Base-by-base conservation (phyloP, 78 protist species). In the Cyanophora paradoxa region DNA sequence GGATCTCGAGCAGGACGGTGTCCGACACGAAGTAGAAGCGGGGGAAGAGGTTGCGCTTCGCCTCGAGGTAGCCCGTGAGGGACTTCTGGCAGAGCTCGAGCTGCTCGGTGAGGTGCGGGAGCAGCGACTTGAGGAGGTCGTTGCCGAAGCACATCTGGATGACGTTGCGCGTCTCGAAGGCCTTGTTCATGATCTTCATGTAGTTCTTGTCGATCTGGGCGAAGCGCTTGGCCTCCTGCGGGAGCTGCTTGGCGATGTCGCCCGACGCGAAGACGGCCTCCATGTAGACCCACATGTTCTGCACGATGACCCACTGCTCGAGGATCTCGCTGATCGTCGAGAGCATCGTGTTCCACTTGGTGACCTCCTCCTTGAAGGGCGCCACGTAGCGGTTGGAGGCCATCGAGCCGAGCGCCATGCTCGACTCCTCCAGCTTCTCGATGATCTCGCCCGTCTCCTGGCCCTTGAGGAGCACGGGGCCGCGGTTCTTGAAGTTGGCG, bases 1-100 rank as follows among this genome's bases (percentile, higher is more conserved):
- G 87, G 6, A 93, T 83, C 57, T 88, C 92, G 24, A 93, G 88
- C 65, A 93, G 79, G 17, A 62, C 86, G 34, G 91, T n/a, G 56
- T 93, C 93, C 11, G 93, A 87, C 36, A 88, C 88, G 59, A 93
- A 93, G 79, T 77, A 93, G 86, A 93, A 93, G 48, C 97, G 93
- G 7, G 94, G 93, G 85, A 89, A 93, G 3, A 73, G 33, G 16
- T 31, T 17, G 2, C 94, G 86, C 72, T 93, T 93, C 46, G 33
- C 22, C 54, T 93, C 97, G 8, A 93, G 77, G 75, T 93, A 93
- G 31, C 88, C 81, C 2, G 78, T 37, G 26, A 93, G 84, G 26
- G 88, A 70, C 74, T 85, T 85, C 61, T 89, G 97, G 85, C 97
- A 93, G 24, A 74, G 44, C 71, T 93, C 97, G 22, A 93, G 84